A percentile compares a stretch with the other conserved stretches of the same genome.
Conservation (phyloP, 1,284 basidiomycete species). For the Ustilago lituana region DNA sequence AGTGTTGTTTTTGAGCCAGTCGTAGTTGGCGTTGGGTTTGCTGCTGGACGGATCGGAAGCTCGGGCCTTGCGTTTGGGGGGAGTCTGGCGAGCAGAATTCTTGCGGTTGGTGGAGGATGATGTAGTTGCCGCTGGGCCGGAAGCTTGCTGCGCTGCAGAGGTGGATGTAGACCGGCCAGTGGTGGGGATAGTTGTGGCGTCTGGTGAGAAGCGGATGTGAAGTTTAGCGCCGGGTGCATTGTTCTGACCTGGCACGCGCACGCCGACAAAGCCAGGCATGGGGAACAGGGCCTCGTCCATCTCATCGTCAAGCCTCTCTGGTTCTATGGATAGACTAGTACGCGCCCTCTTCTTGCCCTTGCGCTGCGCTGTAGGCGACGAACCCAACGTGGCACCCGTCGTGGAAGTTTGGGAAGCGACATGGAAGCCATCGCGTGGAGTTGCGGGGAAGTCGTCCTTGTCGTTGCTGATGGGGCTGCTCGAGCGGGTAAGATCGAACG, state of each 20-base stretch:
- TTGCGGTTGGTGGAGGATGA: too few species aligned
- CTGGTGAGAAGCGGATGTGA: too few species aligned
- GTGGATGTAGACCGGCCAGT: too few species aligned
- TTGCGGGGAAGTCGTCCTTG: neutral
- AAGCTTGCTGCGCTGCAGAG: neutral
- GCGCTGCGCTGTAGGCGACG: constrained; percentile 8
- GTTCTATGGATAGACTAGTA: constrained; percentile 22
- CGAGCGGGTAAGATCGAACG: constrained; percentile 14
- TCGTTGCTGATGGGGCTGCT: constrained; percentile 13
- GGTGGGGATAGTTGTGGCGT: too few species aligned
- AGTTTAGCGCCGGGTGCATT: too few species aligned
- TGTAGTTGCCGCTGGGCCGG: neutral
- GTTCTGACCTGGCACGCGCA: too few species aligned
- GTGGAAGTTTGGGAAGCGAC: constrained; percentile 5
- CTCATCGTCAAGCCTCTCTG: constrained; percentile 41
- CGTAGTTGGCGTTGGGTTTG: constrained; percentile 1
- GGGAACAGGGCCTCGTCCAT: constrained; percentile 39
- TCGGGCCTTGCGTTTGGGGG: constrained; percentile 1
- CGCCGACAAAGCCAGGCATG: constrained; percentile 32
- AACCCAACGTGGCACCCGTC: neutral
- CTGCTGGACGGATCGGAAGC: neutral
- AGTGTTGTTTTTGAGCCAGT: constrained; percentile 15
- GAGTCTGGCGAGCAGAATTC: too few species aligned
- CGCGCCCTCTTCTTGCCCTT: constrained; percentile 15
- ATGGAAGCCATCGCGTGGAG: constrained; percentile 8